A percentile compares a stretch with the other conserved stretches of the same genome.
Conservation (phyloP, 306 rosid species). For the Myrica gale region DNA sequence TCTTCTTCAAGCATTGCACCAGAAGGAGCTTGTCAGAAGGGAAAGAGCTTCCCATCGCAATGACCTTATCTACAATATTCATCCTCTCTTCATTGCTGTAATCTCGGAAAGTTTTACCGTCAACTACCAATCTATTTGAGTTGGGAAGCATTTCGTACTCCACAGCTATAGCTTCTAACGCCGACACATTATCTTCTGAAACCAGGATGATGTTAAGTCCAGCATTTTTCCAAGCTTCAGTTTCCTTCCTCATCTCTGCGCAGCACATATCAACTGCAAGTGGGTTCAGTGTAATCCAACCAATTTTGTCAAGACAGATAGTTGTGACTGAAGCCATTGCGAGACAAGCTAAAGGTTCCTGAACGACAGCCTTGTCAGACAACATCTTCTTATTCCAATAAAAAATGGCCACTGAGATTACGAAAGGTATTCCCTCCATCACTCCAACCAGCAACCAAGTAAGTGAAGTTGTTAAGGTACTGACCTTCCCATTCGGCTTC, state of each 20-base stretch:
- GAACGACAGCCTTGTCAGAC: constrained; percentile 4
- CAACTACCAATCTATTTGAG: neutral
- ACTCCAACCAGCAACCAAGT: constrained; percentile 17
- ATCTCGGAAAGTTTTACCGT: constrained; percentile 2
- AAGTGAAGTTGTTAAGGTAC: neutral
- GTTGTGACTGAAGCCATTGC: constrained; percentile 14
- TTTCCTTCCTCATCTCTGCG: neutral
- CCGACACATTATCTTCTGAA: constrained; percentile 9
- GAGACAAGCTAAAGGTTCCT: constrained; percentile 2
- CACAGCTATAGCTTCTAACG: neutral
- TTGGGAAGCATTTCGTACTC: neutral
- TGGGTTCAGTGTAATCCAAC: neutral
- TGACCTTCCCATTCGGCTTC: neutral
- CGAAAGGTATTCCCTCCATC: constrained; percentile 18
- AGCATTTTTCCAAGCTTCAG: neutral
- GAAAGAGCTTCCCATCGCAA: constrained; percentile 1
- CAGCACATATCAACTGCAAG: neutral
- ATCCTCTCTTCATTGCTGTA: constrained; percentile 8
- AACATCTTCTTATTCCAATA: constrained; percentile 16
- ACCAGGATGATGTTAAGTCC: constrained; percentile 14
- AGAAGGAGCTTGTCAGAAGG: constrained; percentile 13
- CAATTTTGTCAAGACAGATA: constrained; percentile 14
- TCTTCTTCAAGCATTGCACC: constrained; percentile 15
- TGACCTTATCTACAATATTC: constrained; percentile 17
- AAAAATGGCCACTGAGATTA: neutral